A percentile compares a stretch with the other conserved stretches of the same genome.
Conservation (phyloP, 2,329 filamentous ascomycete genomes). For the Fusarium tricinctum region DNA sequence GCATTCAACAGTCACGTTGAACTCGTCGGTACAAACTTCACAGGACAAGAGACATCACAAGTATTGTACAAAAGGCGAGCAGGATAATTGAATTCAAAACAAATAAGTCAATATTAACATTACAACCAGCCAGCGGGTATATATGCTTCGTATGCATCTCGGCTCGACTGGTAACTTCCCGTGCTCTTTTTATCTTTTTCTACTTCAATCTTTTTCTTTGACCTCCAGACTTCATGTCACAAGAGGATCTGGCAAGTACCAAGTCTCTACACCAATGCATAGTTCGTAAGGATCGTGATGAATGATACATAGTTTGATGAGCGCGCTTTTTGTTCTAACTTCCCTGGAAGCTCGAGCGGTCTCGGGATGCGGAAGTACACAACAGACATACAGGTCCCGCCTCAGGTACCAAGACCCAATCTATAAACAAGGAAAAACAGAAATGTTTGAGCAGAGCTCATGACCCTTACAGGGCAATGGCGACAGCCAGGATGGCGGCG, state of each 20-base stretch:
- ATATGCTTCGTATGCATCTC: conserved; percentile 50
- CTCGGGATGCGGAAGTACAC: conserved; percentile 43
- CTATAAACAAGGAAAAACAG: conserved; percentile 49
- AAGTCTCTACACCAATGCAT: conserved; percentile 51
- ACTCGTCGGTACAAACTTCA: not conserved
- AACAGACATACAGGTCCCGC: conserved; percentile 47
- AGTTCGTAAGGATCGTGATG: conserved; percentile 71
- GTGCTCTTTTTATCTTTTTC: conserved; percentile 46
- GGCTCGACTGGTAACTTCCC: conserved; percentile 47
- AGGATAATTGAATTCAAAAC: conserved; percentile 40
- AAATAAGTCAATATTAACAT: conserved; percentile 52
- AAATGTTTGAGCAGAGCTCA: conserved; percentile 40
- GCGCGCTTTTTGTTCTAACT: conserved; percentile 26
- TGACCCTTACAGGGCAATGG: conserved; percentile 62
- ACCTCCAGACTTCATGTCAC: conserved; percentile 36
- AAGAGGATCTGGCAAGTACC: conserved; percentile 36
- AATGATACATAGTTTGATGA: conserved; percentile 59
- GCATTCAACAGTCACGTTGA: not conserved
- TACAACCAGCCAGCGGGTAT: conserved; percentile 55
- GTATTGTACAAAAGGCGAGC: not conserved
- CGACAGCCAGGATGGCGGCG: conserved; percentile 60
- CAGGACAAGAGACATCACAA: not conserved
- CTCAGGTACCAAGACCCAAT: conserved; percentile 48
- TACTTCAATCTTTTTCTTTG: conserved; percentile 34
- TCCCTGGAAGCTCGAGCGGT: conserved; percentile 36